Conservation (phyloP, 306 rosid genomes). For the Trifolium subterraneum region DNA sequence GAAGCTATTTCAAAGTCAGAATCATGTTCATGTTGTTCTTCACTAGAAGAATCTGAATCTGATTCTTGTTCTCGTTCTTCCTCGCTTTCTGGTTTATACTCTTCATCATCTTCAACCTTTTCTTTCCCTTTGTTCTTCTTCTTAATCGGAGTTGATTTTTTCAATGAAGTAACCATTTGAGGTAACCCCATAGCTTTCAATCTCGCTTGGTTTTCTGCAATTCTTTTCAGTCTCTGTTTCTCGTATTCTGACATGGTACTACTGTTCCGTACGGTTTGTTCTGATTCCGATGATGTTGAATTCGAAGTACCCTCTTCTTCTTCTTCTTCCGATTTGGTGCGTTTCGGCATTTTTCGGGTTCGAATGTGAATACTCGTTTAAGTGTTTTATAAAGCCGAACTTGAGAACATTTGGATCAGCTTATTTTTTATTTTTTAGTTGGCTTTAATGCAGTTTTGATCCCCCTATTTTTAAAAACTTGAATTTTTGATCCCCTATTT, state of each 20-base stretch:
- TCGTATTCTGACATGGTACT: slow-evolving; percentile 58
- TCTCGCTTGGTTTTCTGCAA: slow-evolving; percentile 76
- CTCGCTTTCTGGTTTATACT: slow-evolving; percentile 58
- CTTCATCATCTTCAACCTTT: slow-evolving; percentile 55
- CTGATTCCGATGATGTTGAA: slow-evolving; percentile 51
- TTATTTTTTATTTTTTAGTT: no score
- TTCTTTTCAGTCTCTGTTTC: slow-evolving; percentile 75
- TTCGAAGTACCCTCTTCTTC: slow-evolving; percentile 47
- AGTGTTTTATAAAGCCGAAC: no score
- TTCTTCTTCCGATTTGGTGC: slow-evolving; percentile 47
- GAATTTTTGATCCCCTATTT: no score
- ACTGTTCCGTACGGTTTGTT: slow-evolving; percentile 18
- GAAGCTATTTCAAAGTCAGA: slow-evolving; percentile 41
- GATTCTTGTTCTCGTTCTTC: slow-evolving; percentile 36
- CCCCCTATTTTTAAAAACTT: no score
- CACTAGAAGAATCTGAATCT: slow-evolving; percentile 45
- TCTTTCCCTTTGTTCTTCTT: slow-evolving; percentile 51
- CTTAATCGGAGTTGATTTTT: slow-evolving; percentile 38
- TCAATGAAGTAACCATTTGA: slow-evolving; percentile 65
- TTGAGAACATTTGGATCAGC: no score
- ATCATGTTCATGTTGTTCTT: slow-evolving; percentile 46
- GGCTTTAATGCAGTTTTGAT: no score
- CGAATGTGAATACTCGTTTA: no score
- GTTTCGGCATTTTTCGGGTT: slow-evolving; percentile 45
- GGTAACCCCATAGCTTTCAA: slow-evolving; percentile 79